Evolutionary conservation across 2,329 filamentous ascomycete genomes (phyloP), one percentile per base, ranked within the genome.

Genomic region (Colletotrichum theobromicola): DNA sequence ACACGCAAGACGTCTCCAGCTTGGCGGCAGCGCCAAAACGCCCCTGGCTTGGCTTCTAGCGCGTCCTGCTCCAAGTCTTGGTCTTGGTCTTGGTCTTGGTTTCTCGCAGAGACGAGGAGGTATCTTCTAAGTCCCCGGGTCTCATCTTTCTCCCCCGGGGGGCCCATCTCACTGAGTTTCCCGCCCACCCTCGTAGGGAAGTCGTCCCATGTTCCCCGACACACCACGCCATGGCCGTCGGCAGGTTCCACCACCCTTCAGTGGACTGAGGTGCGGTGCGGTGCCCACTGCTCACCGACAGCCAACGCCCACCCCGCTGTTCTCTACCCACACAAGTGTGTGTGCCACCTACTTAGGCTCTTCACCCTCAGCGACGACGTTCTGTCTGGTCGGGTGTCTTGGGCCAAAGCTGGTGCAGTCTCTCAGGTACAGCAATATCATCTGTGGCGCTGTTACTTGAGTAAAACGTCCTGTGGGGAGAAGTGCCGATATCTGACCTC

Each of bases 161-260:
- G 58, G 26, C 57, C 37, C 26, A 61, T 65, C 58, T 58, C 46
- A 37, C 34, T 69, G 12, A 72, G 30, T 53, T 68, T 32, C 9
- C 46, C 34, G 32, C 28, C 46, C 50, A 50, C 50, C 28, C 10
- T 62, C 53, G 37, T 50, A 71, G 62, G 62, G 55, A 67, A 67
- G 62, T 72, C 68, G 62, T 74, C 72, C 68, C 72, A 74, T 74
- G 72, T 74, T 58, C 37, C 55, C 42, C 53, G 62, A 72, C 55
- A 62, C 35, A 71, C 68, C 55, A 74, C 53, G 60, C 67, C 67
- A 67, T 55, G 62, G 55, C 50, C 72, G 57, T 72, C 55, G 68
- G 55, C 62, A 67, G 55, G 55, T 42, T 66, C 61, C 71, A 74
- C 46, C 46, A 28, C 34, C 62, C 34, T 37, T 32, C 53, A 42